These are phyloP conservation scores for Clavispora vitiphila DNA, from an alignment of 805 yeast species.

Conservation along the genomic window DNA sequence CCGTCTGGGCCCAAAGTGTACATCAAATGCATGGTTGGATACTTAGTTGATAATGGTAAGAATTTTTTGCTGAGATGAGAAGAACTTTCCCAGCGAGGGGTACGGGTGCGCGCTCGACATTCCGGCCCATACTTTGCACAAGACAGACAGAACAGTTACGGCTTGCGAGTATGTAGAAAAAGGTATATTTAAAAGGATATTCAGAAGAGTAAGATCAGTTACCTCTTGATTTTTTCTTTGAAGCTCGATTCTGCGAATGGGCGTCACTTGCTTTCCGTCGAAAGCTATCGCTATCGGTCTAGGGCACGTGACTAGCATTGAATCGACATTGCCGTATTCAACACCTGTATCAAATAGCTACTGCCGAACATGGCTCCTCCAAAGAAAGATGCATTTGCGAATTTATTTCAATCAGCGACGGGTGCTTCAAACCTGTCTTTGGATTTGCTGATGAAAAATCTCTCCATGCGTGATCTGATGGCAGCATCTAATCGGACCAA, in stretches of 20 bases:
- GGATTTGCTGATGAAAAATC: conserved; percentile 6
- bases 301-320: background rate
- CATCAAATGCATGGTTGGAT: conserved; percentile 87
- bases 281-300: background rate
- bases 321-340: background rate
- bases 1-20: conserved; percentile 94
- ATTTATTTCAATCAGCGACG: conserved; percentile 33
- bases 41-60: background rate
- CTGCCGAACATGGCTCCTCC: conserved; percentile 23
- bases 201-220: too few relatives aligned
- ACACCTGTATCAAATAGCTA: background rate
- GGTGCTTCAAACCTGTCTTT: conserved; percentile 9
- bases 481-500: conserved; percentile 2
- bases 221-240: too few relatives aligned
- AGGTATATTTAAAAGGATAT: too few relatives aligned
- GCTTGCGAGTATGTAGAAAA: too few relatives aligned
- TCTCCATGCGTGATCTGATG: conserved; percentile 7
- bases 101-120: background rate
- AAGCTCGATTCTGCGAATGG: too few relatives aligned
- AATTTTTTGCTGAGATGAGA: conserved; percentile 12
- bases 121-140: background rate
- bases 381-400: conserved; percentile 43
- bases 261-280: too few relatives aligned
- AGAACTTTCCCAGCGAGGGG: background rate
- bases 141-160: background rate